Conservation (phyloP, 805 yeast species). For the Wickerhamomyces chambardii region DNA sequence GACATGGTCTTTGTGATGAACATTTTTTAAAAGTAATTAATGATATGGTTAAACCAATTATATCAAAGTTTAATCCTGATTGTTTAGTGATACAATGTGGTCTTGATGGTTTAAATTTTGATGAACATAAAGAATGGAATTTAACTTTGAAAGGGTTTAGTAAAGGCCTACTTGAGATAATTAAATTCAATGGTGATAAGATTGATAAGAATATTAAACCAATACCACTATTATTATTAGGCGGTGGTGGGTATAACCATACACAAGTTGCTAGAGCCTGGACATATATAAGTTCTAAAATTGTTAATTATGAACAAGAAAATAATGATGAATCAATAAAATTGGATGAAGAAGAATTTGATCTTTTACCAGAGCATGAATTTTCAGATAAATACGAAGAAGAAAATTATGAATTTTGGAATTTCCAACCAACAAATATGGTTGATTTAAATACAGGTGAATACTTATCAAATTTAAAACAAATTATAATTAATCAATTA, state of each 20-base stretch:
- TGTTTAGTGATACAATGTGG: conserved; percentile 62
- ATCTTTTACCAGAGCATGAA: conserved; percentile 44
- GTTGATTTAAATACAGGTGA: conserved; percentile 19
- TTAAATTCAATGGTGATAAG: conserved; percentile 11
- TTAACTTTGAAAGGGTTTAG: conserved; percentile 44
- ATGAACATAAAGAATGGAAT: conserved; percentile 62
- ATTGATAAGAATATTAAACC: conserved; percentile 1
- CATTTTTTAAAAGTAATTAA: conserved; percentile 27
- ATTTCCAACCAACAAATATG: conserved; percentile 23
- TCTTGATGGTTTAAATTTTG: conserved; percentile 65
- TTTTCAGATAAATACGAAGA: conserved; percentile 30
- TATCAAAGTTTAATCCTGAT: conserved; percentile 33
- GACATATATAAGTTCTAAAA: conserved; percentile 23
- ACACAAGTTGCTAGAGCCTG: conserved; percentile 55
- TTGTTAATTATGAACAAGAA: conserved; percentile 1
- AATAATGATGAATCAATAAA: too few species aligned
- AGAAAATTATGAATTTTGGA: conserved; percentile 43
- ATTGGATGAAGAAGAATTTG: conserved; percentile 28
- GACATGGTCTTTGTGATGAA: conserved; percentile 44
- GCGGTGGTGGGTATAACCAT: conserved; percentile 75
- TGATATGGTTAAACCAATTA: conserved; percentile 33
- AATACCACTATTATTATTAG: conserved; percentile 40
- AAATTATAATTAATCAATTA: conserved; percentile 2
- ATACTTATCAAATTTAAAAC: conserved; percentile 17
- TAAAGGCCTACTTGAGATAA: conserved; percentile 19